phyloP scores from a whole-genome alignment of 1,284 basidiomycete species.

The Ceratorhiza oryzae-sativae region DNA sequence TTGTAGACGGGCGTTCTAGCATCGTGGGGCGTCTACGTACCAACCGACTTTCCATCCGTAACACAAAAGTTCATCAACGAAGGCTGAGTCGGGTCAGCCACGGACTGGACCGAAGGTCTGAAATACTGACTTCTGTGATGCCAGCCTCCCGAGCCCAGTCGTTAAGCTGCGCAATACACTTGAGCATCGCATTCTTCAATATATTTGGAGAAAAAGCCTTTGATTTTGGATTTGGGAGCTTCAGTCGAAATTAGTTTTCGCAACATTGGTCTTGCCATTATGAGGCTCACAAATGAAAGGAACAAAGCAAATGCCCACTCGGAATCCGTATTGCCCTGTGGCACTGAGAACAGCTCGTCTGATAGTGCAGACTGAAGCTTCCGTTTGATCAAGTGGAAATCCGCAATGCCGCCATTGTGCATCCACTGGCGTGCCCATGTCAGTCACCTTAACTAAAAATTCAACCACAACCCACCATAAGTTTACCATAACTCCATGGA shows the following conservation, averaged over 20 bases:
- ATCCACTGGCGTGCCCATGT: conserved; percentile 71
- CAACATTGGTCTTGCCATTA: neutral
- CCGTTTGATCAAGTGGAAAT: conserved; percentile 83
- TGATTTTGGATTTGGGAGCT: conserved; percentile 84
- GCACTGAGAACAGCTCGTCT: conserved; percentile 84
- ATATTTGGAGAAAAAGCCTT: conserved; percentile 67
- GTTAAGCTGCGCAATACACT: conserved; percentile 83
- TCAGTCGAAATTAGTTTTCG: conserved; percentile 27
- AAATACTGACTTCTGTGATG: conserved; percentile 66
- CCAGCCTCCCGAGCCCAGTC: conserved; percentile 73
- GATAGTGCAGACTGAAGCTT: conserved; percentile 74
- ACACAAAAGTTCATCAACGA: conserved; percentile 96
- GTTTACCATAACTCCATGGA: conserved; percentile 84
- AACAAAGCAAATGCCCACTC: conserved; percentile 96
- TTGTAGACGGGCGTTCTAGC: neutral
- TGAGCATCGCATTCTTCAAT: conserved; percentile 82
- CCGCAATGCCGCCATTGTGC: conserved; percentile 91
- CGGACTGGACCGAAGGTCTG: neutral
- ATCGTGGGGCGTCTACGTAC: neutral
- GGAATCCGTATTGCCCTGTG: conserved; percentile 93
- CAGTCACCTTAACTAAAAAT: conserved; percentile 39
- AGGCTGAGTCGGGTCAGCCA: conserved; percentile 59
- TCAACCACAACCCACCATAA: conserved; percentile 69
- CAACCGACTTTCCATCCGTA: conserved; percentile 89
- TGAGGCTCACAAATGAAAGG: conserved; percentile 72